Conservation (phyloP, 305 asterid genomes). For the Rubia peregrina region DNA sequence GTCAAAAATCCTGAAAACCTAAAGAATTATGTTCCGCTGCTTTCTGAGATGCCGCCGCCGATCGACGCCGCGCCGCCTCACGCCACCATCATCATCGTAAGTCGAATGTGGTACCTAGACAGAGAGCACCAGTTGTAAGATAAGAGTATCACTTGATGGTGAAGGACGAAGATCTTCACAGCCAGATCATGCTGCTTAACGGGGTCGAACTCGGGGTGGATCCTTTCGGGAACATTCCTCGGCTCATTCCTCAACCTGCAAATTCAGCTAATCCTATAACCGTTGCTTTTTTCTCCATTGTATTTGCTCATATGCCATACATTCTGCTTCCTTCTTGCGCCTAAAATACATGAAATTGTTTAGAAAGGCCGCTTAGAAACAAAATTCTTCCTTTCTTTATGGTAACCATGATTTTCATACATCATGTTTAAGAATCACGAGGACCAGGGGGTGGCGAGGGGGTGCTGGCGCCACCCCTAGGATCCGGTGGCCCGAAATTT, state of each 20-base stretch:
- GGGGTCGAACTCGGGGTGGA: constrained; percentile 43
- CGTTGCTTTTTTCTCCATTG: constrained; percentile 64
- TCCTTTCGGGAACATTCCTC: constrained; percentile 49
- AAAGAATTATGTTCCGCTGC: too few species aligned
- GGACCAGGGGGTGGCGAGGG: too few species aligned
- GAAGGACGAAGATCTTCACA: constrained; percentile 51
- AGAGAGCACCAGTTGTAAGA: constrained; percentile 24
- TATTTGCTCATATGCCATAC: constrained; percentile 58
- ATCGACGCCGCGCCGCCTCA: constrained; percentile 59
- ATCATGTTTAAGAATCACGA: too few species aligned
- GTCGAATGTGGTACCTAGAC: constrained; percentile 8
- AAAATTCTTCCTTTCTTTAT: too few species aligned
- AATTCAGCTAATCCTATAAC: constrained; percentile 45
- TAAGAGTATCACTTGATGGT: constrained; percentile 86
- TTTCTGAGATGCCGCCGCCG: constrained; percentile 36
- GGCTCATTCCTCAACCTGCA: constrained; percentile 33
- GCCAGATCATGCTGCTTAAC: constrained; percentile 61
- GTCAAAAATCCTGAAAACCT: too few species aligned
- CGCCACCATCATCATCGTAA: constrained; percentile 23
- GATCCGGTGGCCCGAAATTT: too few species aligned
- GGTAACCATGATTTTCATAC: too few species aligned
- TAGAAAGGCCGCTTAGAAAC: too few species aligned
- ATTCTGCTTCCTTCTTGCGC: constrained; percentile 51
- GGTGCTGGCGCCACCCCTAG: too few species aligned
- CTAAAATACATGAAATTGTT: constrained; percentile 2